Evolutionary conservation across 805 yeast species (phyloP).

Genomic region (Candida ficus): DNA sequence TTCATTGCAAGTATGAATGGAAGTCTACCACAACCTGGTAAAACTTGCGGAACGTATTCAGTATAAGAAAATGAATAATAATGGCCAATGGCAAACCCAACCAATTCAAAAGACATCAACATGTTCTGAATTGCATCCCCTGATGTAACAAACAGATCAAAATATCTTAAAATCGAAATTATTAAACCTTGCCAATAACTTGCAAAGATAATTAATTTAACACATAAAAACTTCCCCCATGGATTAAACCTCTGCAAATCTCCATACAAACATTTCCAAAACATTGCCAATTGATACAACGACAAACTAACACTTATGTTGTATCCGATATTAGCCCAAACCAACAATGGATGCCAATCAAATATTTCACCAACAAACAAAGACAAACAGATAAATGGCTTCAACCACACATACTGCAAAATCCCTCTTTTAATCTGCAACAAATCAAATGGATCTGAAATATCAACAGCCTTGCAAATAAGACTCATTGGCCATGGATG

Average conservation of each 20-base stretch:
- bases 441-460: constrained; percentile 81
- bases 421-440: constrained; percentile 76
- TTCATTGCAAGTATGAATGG: constrained; percentile 56
- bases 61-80: constrained; percentile 76
- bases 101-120: constrained; percentile 74
- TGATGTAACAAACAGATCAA: constrained; percentile 31
- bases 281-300: constrained; percentile 77
- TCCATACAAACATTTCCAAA: constrained; percentile 84
- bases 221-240: constrained; percentile 88
- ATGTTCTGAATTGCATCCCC: constrained; percentile 73
- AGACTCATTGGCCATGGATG: constrained; percentile 55
- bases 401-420: constrained; percentile 91
- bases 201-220: constrained; percentile 90
- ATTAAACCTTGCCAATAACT: constrained; percentile 91
- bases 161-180: constrained; percentile 46
- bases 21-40: constrained; percentile 69
- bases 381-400: constrained; percentile 72
- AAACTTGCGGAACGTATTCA: constrained; percentile 55
- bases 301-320: constrained; percentile 79
- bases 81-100: constrained; percentile 85
- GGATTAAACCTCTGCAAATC: constrained; percentile 82
- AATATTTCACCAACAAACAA: constrained; percentile 41
- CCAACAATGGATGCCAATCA: constrained; percentile 48
- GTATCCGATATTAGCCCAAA: constrained; percentile 67
- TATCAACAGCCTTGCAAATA: constrained; percentile 59